These are phyloP conservation scores for Grammothele lineata DNA, from an alignment of 768 basidiomycete species.

Conservation along the genomic window DNA sequence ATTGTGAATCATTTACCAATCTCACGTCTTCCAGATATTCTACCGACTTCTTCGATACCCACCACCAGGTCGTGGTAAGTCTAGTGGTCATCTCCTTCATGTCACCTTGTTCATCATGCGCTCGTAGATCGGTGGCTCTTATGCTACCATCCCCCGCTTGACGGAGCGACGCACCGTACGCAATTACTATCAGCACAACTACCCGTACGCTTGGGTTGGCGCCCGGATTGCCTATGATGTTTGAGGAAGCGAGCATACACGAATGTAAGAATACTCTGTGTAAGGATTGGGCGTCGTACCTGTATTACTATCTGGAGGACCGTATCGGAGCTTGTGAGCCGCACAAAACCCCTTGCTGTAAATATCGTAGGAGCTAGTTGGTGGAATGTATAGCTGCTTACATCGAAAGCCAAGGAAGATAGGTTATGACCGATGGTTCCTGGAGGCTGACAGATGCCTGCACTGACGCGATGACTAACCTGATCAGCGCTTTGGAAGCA, in stretches of 20 bases:
- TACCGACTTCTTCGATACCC: conserved; percentile 86
- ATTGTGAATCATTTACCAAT: not conserved
- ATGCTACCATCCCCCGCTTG: conserved; percentile 78
- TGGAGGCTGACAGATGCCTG: too few species aligned
- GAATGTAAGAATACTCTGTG: not conserved
- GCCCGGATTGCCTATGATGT: conserved; percentile 54
- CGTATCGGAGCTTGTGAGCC: too few species aligned
- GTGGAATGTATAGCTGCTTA: too few species aligned
- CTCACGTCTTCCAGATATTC: conserved; percentile 50
- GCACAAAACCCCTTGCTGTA: too few species aligned
- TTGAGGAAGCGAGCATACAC: not conserved
- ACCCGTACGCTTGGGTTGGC: conserved; percentile 86
- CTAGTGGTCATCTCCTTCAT: not conserved
- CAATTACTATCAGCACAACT: conserved; percentile 92
- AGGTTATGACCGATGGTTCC: too few species aligned
- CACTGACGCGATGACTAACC: too few species aligned
- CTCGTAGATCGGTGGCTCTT: conserved; percentile 83
- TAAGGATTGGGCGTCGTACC: too few species aligned
- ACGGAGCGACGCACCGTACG: conserved; percentile 71
- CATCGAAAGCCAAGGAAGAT: too few species aligned
- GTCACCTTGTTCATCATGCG: conserved; percentile 9
- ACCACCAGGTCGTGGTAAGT: conserved; percentile 85
- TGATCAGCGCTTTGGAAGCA: too few species aligned
- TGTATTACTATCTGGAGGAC: too few species aligned
- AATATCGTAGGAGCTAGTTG: too few species aligned